phyloP scores from a whole-genome alignment of 805 yeast species.

The Candida tammaniensis region DNA sequence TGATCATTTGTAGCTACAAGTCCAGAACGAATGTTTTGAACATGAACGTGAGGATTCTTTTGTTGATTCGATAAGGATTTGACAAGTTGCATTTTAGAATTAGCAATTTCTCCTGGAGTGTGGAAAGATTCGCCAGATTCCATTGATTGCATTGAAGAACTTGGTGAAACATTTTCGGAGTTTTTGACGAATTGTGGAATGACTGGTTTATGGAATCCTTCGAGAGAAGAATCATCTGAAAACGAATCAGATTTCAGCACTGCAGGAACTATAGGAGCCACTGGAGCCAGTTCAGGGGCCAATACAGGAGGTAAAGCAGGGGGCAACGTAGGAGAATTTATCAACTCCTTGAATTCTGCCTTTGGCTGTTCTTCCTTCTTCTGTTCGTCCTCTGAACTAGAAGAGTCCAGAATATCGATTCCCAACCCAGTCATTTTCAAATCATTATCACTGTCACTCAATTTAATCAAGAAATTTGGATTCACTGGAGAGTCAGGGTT shows the following conservation, averaged over 20 bases:
- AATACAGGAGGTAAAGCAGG: background rate
- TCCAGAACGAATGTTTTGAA: slow-evolving; percentile 12
- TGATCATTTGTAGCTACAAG: slow-evolving; percentile 5
- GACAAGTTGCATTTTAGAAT: too few species aligned
- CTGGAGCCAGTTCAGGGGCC: slow-evolving; percentile 2
- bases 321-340: slow-evolving; percentile 4
- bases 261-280: slow-evolving; percentile 1
- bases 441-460: slow-evolving; percentile 12
- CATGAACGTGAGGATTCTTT: slow-evolving; percentile 4
- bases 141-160: slow-evolving; percentile 14
- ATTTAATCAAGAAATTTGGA: slow-evolving; percentile 19
- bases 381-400: slow-evolving; percentile 6
- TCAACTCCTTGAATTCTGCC: slow-evolving; percentile 6
- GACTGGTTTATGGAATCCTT: slow-evolving; percentile 9
- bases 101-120: slow-evolving; percentile 1
- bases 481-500: slow-evolving; percentile 20
- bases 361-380: background rate
- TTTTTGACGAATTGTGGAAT: slow-evolving; percentile 11
- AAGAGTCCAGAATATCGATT: slow-evolving; percentile 24
- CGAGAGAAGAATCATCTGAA: slow-evolving; percentile 10
- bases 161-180: slow-evolving; percentile 9
- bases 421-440: slow-evolving; percentile 32
- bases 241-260: too few species aligned
- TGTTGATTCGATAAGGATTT: background rate
- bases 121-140: slow-evolving; percentile 8